Evolutionary conservation across 73 alveolate genomes (phyloP), one percentile per base, ranked within the genome.

Genomic region (Paraurostyla sp.): DNA sequence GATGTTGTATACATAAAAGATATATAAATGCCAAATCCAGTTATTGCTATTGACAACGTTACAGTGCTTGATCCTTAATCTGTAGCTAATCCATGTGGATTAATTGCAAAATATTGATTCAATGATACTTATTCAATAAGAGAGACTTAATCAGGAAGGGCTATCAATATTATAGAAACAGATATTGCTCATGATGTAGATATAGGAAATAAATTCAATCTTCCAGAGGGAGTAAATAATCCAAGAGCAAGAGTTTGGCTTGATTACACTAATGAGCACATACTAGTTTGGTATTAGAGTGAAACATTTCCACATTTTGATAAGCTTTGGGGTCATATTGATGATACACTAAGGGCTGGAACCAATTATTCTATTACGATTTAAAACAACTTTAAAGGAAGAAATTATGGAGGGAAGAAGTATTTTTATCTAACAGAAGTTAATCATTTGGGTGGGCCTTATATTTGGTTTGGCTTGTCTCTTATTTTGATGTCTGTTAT

Each of bases 41-140:
- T 65, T 50, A 94, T 94, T 0, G 98, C 98, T 25, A 93, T 87
- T 87, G 35, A 49, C n/a, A 83, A 42, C 3, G 98, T 92, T 84
- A 83, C 62, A 76, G 83, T 92, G 29, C 25, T 50, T 35, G 84
- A 80, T 51, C 92, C 85, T 85, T 91, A 92, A 83, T 60, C 63
- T 56, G 49, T 33, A 4, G 97, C 99, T 3, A 48, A 91, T 50
- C 99, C 99, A 4, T 96, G 99, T 68, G 99, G 99, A 38, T 85
- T 96, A 90, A 88, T 89, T 45, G 99, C 97, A 4, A 96, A 93
- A 84, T 86, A 92, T 46, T 63, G 42, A 54, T 96, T 96, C 92
- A 93, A 85, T 68, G 98, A 92, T 91, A 59, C 63, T 32, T 38
- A 65, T 38, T 58, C 88, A 63, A 75, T 40, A 73, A 56, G 65